Conservation (phyloP, 2,329 filamentous ascomycete genomes). For the Ophiocordyceps camponoti-floridani region DNA sequence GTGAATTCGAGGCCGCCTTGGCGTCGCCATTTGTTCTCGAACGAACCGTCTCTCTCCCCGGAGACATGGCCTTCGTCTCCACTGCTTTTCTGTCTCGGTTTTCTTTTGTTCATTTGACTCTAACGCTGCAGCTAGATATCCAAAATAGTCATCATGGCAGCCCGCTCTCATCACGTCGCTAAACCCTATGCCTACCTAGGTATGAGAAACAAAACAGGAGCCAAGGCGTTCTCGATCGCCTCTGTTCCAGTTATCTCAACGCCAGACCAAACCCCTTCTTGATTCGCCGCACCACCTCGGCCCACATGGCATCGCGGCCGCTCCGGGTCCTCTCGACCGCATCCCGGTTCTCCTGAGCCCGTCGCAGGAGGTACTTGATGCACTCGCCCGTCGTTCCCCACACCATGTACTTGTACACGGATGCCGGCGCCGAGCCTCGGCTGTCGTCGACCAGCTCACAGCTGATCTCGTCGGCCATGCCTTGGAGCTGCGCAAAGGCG, state of each 20-base stretch:
- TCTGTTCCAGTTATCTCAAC: conserved; percentile 5
- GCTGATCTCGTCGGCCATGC: conserved; percentile 90
- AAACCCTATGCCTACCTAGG: no score
- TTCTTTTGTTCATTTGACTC: no score
- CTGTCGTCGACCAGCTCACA: conserved; percentile 33
- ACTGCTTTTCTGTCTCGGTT: no score
- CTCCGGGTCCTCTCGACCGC: conserved; percentile 45
- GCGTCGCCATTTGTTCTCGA: not conserved
- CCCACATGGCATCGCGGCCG: conserved; percentile 43
- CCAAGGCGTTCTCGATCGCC: not conserved
- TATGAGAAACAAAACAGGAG: not conserved
- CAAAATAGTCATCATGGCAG: no score
- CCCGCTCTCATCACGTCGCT: no score
- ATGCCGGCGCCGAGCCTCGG: conserved; percentile 10
- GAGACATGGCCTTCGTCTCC: no score
- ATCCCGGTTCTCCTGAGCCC: conserved; percentile 52
- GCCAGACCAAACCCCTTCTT: conserved; percentile 22
- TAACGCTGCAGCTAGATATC: no score
- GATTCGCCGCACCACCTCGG: conserved; percentile 39
- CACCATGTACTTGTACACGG: conserved; percentile 53
- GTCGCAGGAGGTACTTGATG: conserved; percentile 58
- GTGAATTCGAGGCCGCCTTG: not conserved
- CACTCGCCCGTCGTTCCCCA: conserved; percentile 64
- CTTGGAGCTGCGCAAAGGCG: conserved; percentile 56
- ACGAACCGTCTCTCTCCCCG: no score